phyloP scores from a whole-genome alignment of 2,329 filamentous ascomycete species.

The Arthrobotrys iridis region DNA sequence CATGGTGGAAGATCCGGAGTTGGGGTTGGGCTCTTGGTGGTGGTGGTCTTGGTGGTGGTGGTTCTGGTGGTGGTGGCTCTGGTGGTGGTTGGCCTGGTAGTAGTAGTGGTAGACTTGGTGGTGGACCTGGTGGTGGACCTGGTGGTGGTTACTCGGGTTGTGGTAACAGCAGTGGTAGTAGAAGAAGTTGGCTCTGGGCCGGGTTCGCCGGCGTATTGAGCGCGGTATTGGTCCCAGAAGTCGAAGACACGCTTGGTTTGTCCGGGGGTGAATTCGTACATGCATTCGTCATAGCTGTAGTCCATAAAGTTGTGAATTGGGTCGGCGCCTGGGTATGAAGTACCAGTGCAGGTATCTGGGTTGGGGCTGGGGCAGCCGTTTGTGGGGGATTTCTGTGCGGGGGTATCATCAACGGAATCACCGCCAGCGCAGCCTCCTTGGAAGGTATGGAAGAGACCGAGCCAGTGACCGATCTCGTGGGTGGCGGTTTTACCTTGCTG shows the following conservation, averaged over 20 bases:
- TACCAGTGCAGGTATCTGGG: slow-evolving; percentile 59
- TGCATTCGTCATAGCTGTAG: slow-evolving; percentile 64
- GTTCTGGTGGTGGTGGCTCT: background rate
- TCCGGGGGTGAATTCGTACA: slow-evolving; percentile 64
- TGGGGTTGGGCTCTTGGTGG: slow-evolving; percentile 13
- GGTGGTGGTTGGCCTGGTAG: background rate
- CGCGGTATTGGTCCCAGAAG: slow-evolving; percentile 62
- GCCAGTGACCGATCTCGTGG: slow-evolving; percentile 65
- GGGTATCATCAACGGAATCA: slow-evolving; percentile 63
- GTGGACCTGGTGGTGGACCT: background rate
- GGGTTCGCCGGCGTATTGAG: slow-evolving; percentile 32
- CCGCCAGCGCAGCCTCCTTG: slow-evolving; percentile 63
- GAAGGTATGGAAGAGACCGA: slow-evolving; percentile 66
- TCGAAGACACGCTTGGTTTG: slow-evolving; percentile 63
- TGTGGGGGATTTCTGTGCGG: slow-evolving; percentile 60
- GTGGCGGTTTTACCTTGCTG: slow-evolving; percentile 60
- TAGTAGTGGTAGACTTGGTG: background rate
- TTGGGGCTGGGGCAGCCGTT: slow-evolving; percentile 62
- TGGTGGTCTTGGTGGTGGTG: slow-evolving; percentile 25
- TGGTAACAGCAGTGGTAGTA: slow-evolving; percentile 9
- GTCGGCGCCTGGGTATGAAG: slow-evolving; percentile 56
- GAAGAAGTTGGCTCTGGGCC: slow-evolving; percentile 15
- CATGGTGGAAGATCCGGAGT: slow-evolving; percentile 12
- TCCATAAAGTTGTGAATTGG: slow-evolving; percentile 61
- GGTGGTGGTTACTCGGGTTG: slow-evolving; percentile 7